Percentiles rank a stretch among this genome's conserved stretches.
phyloP scores from a whole-genome alignment of 2,329 filamentous ascomycete species.

The Ophiocordyceps camponoti-floridani region DNA sequence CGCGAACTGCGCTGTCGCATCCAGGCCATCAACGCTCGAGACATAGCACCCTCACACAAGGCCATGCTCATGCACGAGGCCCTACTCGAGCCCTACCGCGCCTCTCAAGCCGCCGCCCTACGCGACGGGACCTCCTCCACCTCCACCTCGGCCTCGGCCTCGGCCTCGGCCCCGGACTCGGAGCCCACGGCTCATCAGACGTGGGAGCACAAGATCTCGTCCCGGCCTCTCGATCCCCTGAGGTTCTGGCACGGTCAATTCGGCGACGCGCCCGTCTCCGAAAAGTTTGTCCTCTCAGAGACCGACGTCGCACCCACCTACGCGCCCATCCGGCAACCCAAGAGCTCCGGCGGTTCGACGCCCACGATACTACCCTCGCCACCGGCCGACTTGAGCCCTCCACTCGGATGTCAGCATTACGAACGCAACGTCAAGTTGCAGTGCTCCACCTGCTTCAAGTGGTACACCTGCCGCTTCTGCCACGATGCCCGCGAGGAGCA shows the following conservation, averaged over 20 bases:
- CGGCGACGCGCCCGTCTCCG: slow-evolving; percentile 17
- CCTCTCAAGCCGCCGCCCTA: slow-evolving; percentile 9
- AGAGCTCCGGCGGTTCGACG: slow-evolving; percentile 26
- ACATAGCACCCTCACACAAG: slow-evolving; percentile 43
- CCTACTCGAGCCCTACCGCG: slow-evolving; percentile 48
- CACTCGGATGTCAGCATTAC: slow-evolving; percentile 79
- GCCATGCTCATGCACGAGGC: slow-evolving; percentile 53
- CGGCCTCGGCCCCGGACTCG: slow-evolving; percentile 5
- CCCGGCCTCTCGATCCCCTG: slow-evolving; percentile 32
- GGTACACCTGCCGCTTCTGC: slow-evolving; percentile 92
- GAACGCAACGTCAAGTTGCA: slow-evolving; percentile 91
- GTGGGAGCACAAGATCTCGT: slow-evolving; percentile 21
- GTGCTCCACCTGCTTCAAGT: slow-evolving; percentile 73
- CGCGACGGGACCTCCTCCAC: slow-evolving; percentile 3
- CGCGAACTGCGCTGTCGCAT: slow-evolving; percentile 47
- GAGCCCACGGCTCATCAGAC: slow-evolving; percentile 9
- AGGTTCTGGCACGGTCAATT: slow-evolving; percentile 38
- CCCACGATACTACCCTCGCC: slow-evolving; percentile 6
- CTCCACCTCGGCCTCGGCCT: too few species aligned
- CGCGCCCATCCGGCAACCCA: slow-evolving; percentile 32
- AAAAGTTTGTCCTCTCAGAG: slow-evolving; percentile 32
- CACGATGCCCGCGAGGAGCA: slow-evolving; percentile 76
- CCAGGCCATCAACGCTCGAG: slow-evolving; percentile 44
- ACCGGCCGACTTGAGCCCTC: slow-evolving; percentile 16
- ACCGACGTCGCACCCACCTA: slow-evolving; percentile 53